Evolutionary conservation across 2,329 filamentous ascomycete species (phyloP), one percentile per base, ranked within the genome.

Genomic region (Neonectria punicea): DNA sequence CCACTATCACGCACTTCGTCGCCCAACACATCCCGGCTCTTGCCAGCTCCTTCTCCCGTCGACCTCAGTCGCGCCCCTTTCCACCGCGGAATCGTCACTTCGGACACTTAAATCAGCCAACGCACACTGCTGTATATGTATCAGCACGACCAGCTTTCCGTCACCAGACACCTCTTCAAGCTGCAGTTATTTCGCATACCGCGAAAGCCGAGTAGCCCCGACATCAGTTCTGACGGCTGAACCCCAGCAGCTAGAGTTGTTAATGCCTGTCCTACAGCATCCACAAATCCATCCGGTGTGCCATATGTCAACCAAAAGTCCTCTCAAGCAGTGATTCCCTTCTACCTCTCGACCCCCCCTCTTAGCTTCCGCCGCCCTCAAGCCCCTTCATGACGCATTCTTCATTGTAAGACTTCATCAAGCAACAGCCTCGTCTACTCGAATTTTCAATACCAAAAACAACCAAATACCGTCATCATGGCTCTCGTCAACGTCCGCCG

Each of bases 401-500:
- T 69, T 75, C 74, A 72, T 58, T 58, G 41, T 43, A 60, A 68
- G 67, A 67, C 63, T 22, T 36, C 51, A 63, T 36, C 67, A 67
- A 67, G 50, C 61, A 69, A 47, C 54, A 67, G 65, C 62, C 41
- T 69, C 61, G 50, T 55, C 51, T 43, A 62, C 65, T 64, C 63
- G 60, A 68, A 66, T 51, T 67, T 56, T 59, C 66, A 66, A 62
- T 62, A 67, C 46, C 60, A 63, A 56, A 59, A 70, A 63, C 47
- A 51, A 65, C n/a, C 30, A 39, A 70, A 65, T 61, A 86, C 81
- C 83, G 84, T 81, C 89, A 94, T 76, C 83, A 98, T 98, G 96
- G 91, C 93, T 88, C 94, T 93, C 85, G 87, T 99, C 89, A 99
- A 99, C 85, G 94, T 98, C 84, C 94, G 94, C 83, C 93, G 93